Conservation (phyloP, 192 early-diverging fungal species). For the Dispira simplex region DNA sequence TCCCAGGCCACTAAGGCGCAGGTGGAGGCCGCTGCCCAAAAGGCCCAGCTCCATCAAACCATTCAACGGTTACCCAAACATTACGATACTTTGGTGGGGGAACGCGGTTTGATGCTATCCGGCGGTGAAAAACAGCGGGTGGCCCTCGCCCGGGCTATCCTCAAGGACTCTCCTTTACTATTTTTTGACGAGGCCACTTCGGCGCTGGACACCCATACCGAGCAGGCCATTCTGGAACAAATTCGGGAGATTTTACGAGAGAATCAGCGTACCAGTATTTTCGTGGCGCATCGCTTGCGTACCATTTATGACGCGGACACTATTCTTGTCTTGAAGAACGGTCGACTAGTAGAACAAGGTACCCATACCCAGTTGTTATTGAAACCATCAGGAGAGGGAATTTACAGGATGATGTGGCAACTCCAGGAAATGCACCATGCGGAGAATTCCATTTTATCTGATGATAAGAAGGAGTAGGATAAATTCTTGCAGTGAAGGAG, state of each 20-base stretch:
- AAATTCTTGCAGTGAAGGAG: too few relatives aligned
- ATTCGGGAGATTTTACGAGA: constrained; percentile 59
- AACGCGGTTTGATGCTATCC: constrained; percentile 52
- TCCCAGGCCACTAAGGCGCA: constrained; percentile 44
- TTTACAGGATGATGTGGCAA: too few relatives aligned
- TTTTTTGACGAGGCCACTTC: constrained; percentile 50
- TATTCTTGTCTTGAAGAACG: constrained; percentile 84
- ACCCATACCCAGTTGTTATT: too few relatives aligned
- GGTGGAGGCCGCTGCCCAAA: constrained; percentile 33
- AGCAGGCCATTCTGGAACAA: constrained; percentile 63
- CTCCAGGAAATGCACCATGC: too few relatives aligned
- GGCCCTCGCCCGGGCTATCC: constrained; percentile 27
- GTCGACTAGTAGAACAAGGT: constrained; percentile 15
- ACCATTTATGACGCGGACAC: constrained; percentile 83
- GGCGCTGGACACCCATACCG: constrained; percentile 43
- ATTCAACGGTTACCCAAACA: constrained; percentile 38
- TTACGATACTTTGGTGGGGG: constrained; percentile 54
- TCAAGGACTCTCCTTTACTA: constrained; percentile 36
- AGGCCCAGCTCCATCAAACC: constrained; percentile 42
- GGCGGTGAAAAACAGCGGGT: constrained; percentile 59
- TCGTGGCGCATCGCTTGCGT: constrained; percentile 85
- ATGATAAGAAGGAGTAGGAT: too few relatives aligned
- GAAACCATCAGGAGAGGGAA: too few relatives aligned
- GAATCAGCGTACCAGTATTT: constrained; percentile 65
- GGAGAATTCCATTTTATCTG: too few relatives aligned